Conservation (phyloP, 495 filamentous ascomycete genomes). For the Chaetomium cochliodes region DNA sequence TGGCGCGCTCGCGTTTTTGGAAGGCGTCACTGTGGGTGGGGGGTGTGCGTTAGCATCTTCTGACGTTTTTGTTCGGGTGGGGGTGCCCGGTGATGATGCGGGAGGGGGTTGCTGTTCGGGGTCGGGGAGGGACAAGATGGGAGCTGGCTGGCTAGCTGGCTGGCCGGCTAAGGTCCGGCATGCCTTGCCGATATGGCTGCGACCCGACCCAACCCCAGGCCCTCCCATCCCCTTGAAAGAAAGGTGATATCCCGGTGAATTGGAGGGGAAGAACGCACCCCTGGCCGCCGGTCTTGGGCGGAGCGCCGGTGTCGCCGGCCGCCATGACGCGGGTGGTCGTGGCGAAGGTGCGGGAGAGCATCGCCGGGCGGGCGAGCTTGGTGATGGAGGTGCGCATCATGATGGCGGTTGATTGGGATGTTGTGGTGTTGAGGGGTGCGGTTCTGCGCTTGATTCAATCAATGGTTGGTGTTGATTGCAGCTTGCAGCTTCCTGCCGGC, state of each 20-base stretch:
- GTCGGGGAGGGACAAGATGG: neutral
- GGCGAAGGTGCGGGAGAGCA: constrained; percentile 58
- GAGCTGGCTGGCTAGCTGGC: too few species aligned
- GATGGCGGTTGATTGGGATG: constrained; percentile 25
- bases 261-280: constrained; percentile 39
- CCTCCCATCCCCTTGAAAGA: neutral
- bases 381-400: constrained; percentile 69
- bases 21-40: constrained; percentile 70
- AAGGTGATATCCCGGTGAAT: neutral
- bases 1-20: constrained; percentile 83
- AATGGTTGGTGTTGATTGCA: neutral
- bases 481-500: constrained; percentile 1
- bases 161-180: neutral
- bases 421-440: constrained; percentile 13
- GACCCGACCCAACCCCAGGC: neutral
- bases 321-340: constrained; percentile 60
- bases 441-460: neutral
- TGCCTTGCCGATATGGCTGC: neutral
- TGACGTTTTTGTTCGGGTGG: neutral
- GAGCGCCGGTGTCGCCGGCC: constrained; percentile 68
- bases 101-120: neutral
- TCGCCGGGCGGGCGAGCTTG: constrained; percentile 54
- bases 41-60: neutral
- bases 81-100: neutral
- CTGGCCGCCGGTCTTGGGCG: constrained; percentile 47